Evolutionary conservation across 345 rosid species (phyloP).

Genomic region (Eucalyptus regnans): DNA sequence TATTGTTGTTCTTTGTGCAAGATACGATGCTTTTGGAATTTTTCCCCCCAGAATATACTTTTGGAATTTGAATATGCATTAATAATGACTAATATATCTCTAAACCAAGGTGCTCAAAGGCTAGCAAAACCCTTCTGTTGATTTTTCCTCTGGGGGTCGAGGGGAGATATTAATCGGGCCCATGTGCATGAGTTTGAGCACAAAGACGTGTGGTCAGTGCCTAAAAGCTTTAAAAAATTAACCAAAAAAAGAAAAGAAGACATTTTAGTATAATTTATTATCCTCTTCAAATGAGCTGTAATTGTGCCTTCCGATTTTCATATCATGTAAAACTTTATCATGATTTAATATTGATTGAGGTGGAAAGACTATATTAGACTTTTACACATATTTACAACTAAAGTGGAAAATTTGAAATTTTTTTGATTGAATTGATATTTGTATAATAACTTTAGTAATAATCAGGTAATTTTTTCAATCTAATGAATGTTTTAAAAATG

Average conservation of each 20-base stretch:
- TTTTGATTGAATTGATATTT: fast-evolving
- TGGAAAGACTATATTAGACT: not conserved
- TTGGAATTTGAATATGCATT: not conserved
- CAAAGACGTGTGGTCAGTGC: not conserved
- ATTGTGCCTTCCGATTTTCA: not conserved
- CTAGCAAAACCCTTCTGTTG: not conserved
- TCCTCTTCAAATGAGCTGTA: not conserved
- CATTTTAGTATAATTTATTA: not conserved
- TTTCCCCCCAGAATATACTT: not conserved
- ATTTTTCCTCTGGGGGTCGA: not conserved
- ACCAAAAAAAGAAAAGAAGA: not conserved
- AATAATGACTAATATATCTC: not conserved
- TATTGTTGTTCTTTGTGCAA: not conserved
- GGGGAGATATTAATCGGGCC: not conserved
- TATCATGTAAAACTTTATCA: not conserved
- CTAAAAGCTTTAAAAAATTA: not conserved
- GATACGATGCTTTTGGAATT: not conserved
- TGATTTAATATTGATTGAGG: not conserved
- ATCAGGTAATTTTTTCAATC: not conserved
- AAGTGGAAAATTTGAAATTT: not conserved
- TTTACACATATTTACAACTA: not conserved
- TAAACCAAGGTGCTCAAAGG: not conserved
- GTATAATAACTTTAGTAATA: not conserved
- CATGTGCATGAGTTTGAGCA: not conserved
- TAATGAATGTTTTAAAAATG: not conserved